Evolutionary conservation across 441 rosid species (phyloP).

Genomic region (Pelargonium australe): DNA sequence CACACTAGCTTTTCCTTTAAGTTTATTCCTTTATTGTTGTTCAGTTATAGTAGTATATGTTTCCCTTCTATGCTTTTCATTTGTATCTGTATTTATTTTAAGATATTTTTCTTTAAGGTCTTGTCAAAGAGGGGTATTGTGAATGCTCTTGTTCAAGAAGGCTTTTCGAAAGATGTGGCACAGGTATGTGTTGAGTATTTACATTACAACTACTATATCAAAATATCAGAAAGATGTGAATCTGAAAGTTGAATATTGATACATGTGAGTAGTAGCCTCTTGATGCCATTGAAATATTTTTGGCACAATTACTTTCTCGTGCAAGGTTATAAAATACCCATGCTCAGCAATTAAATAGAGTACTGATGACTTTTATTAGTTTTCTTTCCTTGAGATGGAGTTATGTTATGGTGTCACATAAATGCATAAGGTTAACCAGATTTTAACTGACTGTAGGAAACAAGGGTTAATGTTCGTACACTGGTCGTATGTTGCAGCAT

Average conservation of each 20-base stretch:
- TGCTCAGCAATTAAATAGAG: no score
- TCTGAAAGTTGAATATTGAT: neutral
- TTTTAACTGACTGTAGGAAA: no score
- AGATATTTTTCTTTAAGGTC: constrained; percentile 30
- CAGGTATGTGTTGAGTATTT: constrained; percentile 40
- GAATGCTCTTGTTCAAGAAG: constrained; percentile 57
- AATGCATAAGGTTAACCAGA: no score
- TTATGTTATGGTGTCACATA: no score
- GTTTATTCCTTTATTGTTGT: no score
- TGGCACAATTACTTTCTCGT: neutral
- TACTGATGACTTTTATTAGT: no score
- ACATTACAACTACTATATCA: neutral
- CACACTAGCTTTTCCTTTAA: no score
- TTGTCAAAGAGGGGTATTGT: constrained; percentile 58
- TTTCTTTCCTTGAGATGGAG: no score
- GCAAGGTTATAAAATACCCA: no score
- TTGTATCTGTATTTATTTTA: constrained; percentile 5
- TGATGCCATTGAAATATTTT: neutral
- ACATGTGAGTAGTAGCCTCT: neutral
- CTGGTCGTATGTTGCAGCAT: no score
- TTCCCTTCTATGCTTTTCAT: neutral
- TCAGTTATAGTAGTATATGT: neutral
- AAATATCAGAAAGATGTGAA: neutral
- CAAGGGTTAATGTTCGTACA: no score
- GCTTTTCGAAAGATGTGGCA: constrained; percentile 82